Conservation (phyloP, 1,284 basidiomycete species). For the Neonothopanus nambi region DNA sequence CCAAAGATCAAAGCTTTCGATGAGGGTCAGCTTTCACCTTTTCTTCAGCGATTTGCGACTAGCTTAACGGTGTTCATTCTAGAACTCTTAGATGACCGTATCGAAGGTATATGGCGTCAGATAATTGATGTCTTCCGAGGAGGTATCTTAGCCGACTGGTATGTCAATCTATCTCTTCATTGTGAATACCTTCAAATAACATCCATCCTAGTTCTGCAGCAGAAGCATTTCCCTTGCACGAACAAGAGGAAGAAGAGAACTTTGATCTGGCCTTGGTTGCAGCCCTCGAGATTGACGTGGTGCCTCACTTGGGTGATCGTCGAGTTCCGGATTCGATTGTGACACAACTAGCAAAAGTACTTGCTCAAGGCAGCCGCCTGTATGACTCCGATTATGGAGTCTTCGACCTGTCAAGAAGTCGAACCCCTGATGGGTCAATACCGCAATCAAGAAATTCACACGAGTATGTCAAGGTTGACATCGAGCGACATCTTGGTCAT, state of each 20-base stretch:
- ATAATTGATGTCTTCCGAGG: slow-evolving; percentile 84
- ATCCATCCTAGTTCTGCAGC: slow-evolving; percentile 45
- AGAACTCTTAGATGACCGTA: slow-evolving; percentile 61
- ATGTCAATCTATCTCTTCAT: slow-evolving; percentile 25
- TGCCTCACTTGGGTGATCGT: slow-evolving; percentile 71
- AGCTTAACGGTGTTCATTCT: slow-evolving; percentile 7
- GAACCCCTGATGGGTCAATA: slow-evolving; percentile 12
- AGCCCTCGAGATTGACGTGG: slow-evolving; percentile 75
- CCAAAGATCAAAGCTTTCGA: slow-evolving; percentile 46
- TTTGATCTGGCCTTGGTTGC: slow-evolving; percentile 86
- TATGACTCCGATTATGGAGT: slow-evolving; percentile 47
- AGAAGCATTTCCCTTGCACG: slow-evolving; percentile 57
- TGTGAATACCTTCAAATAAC: neutral
- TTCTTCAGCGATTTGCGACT: neutral
- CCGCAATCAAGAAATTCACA: slow-evolving; percentile 1
- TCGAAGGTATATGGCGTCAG: slow-evolving; percentile 83
- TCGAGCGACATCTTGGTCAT: slow-evolving; percentile 35
- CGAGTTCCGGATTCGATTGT: slow-evolving; percentile 78
- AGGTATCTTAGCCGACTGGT: slow-evolving; percentile 86
- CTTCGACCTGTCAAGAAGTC: slow-evolving; percentile 25
- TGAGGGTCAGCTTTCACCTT: slow-evolving; percentile 36
- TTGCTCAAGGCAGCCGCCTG: slow-evolving; percentile 77
- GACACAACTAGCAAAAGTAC: slow-evolving; percentile 65
- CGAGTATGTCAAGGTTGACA: slow-evolving; percentile 24
- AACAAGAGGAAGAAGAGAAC: slow-evolving; percentile 80